phyloP scores from a whole-genome alignment of 1,284 basidiomycete genomes.

The Athelia sp. region DNA sequence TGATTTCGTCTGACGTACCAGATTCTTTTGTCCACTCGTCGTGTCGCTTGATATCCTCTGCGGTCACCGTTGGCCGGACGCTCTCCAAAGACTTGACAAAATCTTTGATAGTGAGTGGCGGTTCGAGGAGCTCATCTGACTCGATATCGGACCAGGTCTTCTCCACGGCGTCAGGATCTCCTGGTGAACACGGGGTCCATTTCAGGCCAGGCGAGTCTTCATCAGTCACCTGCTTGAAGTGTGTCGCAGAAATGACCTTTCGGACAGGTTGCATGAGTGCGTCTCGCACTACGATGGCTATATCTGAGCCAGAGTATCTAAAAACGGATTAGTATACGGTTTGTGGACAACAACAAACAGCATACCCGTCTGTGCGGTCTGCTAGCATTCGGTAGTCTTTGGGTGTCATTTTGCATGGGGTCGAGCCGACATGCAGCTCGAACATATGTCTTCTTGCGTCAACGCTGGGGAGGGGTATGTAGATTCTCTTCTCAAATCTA shows the following conservation, averaged over 20 bases:
- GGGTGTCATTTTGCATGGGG: constrained; percentile 79
- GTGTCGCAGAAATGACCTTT: constrained; percentile 93
- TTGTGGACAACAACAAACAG: constrained; percentile 3
- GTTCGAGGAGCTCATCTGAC: constrained; percentile 88
- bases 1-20: constrained; percentile 34
- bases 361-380: constrained; percentile 81
- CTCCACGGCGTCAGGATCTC: constrained; percentile 83
- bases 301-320: constrained; percentile 92
- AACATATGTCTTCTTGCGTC: constrained; percentile 97
- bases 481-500: constrained; percentile 96
- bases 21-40: constrained; percentile 91
- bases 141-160: constrained; percentile 92
- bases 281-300: constrained; percentile 92
- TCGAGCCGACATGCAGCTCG: constrained; percentile 91
- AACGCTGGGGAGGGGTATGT: constrained; percentile 93
- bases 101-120: constrained; percentile 73
- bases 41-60: constrained; percentile 87
- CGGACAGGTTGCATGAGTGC: constrained; percentile 98
- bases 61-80: constrained; percentile 86
- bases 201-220: constrained; percentile 35
- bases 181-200: constrained; percentile 95
- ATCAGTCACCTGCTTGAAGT: constrained; percentile 68
- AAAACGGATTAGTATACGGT: constrained; percentile 2
- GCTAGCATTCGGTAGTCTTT: constrained; percentile 85
- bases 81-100: constrained; percentile 83